Evolutionary conservation across 2,329 filamentous ascomycete genomes (phyloP).

Genomic region (Thelonectria blattea): DNA sequence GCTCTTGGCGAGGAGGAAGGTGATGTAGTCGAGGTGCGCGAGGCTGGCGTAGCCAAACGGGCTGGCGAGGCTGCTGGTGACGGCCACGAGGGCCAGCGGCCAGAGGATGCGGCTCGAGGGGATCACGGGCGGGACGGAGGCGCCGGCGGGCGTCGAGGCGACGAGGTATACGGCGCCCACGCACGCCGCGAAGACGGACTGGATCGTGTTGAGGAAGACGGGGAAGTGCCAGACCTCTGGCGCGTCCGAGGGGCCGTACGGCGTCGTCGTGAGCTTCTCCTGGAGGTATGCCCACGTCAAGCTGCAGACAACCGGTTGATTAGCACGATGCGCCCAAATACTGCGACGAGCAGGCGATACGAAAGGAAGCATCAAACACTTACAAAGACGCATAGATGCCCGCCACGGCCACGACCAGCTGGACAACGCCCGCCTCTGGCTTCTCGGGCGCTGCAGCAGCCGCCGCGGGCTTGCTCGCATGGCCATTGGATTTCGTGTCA

Average conservation of each 20-base stretch:
- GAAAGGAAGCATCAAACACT: constrained; percentile 40
- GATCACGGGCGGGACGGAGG: constrained; percentile 69
- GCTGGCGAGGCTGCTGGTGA: constrained; percentile 88
- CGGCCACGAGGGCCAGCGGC: constrained; percentile 82
- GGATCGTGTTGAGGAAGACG: constrained; percentile 94
- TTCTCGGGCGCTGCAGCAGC: constrained; percentile 40
- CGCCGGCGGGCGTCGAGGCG: constrained; percentile 59
- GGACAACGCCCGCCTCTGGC: constrained; percentile 68
- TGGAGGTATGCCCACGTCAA: constrained; percentile 96
- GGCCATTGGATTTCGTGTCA: constrained; percentile 36
- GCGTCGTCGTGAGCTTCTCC: constrained; percentile 94
- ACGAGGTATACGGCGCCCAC: constrained; percentile 84
- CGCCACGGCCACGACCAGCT: constrained; percentile 85
- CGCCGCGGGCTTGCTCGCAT: constrained; percentile 31
- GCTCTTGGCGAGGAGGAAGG: constrained; percentile 94
- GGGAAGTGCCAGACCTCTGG: constrained; percentile 89
- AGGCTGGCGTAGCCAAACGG: constrained; percentile 94
- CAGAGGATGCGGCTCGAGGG: constrained; percentile 75
- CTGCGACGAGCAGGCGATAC: not conserved
- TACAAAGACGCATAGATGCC: constrained; percentile 98
- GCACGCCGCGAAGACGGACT: constrained; percentile 85
- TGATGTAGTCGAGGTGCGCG: constrained; percentile 96
- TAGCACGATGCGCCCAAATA: not conserved
- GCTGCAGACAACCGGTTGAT: constrained; percentile 52
- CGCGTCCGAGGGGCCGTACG: constrained; percentile 69